These are phyloP conservation scores for Gynostemma pentaphyllum DNA, from an alignment of 306 rosid species.

Conservation along the genomic window DNA sequence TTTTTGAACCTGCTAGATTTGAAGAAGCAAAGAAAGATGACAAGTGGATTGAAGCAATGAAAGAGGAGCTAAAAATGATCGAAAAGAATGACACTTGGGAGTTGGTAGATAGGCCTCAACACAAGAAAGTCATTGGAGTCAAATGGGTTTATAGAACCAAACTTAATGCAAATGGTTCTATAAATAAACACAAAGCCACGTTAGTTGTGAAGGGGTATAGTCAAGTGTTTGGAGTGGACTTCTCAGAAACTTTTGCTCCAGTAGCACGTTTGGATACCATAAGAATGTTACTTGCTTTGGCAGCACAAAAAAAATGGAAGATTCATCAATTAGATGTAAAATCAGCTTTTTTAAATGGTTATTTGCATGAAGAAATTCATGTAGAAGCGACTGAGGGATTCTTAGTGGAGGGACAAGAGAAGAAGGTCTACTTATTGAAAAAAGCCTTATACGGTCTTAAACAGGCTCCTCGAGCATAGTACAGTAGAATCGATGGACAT, in stretches of 20 bases:
- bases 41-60: conserved; percentile 3
- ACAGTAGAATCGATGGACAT: not conserved
- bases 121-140: not conserved
- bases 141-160: conserved; percentile 5
- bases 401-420: too few relatives aligned
- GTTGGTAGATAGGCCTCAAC: not conserved
- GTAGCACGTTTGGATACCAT: too few relatives aligned
- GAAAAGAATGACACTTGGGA: conserved; percentile 1
- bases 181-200: not conserved
- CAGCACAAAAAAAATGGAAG: too few relatives aligned
- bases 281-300: too few relatives aligned
- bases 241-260: too few relatives aligned
- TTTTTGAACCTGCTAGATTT: too few relatives aligned
- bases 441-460: not conserved
- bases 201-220: conserved; percentile 3
- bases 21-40: too few relatives aligned
- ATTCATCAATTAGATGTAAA: too few relatives aligned
- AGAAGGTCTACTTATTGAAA: not conserved
- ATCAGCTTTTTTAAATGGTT: too few relatives aligned
- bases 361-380: too few relatives aligned
- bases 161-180: conserved; percentile 1
- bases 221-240: not conserved
- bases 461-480: not conserved
- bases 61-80: not conserved
- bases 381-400: too few relatives aligned